Evolutionary conservation across 2,329 filamentous ascomycete species (phyloP).

Genomic region (Colletotrichum tabaci): DNA sequence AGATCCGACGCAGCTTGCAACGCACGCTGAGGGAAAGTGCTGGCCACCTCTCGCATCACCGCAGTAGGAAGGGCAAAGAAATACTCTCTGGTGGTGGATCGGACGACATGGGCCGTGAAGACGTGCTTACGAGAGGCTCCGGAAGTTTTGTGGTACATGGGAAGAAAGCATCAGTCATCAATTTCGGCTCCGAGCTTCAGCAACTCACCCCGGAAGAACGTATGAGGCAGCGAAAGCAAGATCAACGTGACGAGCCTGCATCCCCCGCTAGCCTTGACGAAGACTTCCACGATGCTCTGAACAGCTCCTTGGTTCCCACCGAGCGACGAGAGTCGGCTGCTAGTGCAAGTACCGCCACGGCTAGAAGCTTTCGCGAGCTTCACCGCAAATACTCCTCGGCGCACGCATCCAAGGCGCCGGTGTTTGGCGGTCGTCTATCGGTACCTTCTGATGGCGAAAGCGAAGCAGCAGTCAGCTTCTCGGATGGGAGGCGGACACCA

Average conservation of each 20-base stretch:
- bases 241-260: constrained; percentile 58
- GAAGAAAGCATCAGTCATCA: constrained; percentile 97
- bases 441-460: constrained; percentile 72
- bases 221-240: constrained; percentile 73
- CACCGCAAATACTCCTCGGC: constrained; percentile 72
- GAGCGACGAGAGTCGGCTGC: constrained; percentile 73
- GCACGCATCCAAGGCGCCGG: constrained; percentile 60
- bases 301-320: constrained; percentile 58
- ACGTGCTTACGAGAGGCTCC: constrained; percentile 82
- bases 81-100: constrained; percentile 72
- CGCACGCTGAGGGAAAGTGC: constrained; percentile 88
- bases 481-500: constrained; percentile 70
- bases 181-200: constrained; percentile 94
- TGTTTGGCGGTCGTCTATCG: constrained; percentile 58
- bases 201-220: constrained; percentile 82
- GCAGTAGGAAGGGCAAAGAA: constrained; percentile 84
- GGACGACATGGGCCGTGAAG: constrained; percentile 69
- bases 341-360: constrained; percentile 77
- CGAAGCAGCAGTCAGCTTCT: constrained; percentile 72
- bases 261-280: constrained; percentile 55
- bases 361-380: constrained; percentile 74
- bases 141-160: constrained; percentile 97
- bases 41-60: constrained; percentile 75
- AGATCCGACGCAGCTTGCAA: constrained; percentile 88
- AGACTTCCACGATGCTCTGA: constrained; percentile 66